Evolutionary conservation across 331 rosid genomes (phyloP).

Genomic region (Quercus tomentella): DNA sequence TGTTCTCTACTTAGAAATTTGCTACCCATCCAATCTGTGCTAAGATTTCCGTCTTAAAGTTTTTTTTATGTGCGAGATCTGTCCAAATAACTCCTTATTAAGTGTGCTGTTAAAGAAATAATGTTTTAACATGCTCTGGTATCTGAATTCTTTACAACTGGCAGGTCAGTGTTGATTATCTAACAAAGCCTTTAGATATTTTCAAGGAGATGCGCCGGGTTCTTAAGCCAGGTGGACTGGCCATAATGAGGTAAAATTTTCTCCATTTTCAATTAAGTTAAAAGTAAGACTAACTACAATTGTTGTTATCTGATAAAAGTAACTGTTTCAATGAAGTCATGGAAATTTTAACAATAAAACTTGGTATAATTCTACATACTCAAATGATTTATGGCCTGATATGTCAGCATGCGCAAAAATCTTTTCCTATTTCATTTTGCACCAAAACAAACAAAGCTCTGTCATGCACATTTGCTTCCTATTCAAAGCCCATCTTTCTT

Average conservation of each 20-base stretch:
- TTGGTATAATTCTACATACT: not conserved
- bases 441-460: not conserved
- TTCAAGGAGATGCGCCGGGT: constrained; percentile 71
- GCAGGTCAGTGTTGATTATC: constrained; percentile 88
- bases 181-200: constrained; percentile 73
- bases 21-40: not conserved
- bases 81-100: not conserved
- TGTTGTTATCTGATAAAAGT: not conserved
- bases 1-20: not conserved
- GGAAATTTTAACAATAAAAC: not conserved
- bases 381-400: not conserved
- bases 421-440: not conserved
- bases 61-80: not conserved
- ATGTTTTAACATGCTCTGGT: not conserved
- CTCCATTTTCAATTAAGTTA: not conserved
- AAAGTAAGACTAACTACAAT: not conserved
- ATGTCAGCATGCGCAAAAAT: not conserved
- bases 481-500: not conserved
- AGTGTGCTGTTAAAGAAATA: not conserved
- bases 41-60: not conserved
- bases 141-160: not conserved
- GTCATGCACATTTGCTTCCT: not conserved
- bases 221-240: constrained; percentile 81
- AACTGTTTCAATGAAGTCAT: not conserved
- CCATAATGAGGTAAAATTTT: constrained; percentile 61